These are phyloP conservation scores for Pseudoneurospora amorphoporcata DNA, from an alignment of 495 filamentous ascomycete species.

Conservation along the genomic window DNA sequence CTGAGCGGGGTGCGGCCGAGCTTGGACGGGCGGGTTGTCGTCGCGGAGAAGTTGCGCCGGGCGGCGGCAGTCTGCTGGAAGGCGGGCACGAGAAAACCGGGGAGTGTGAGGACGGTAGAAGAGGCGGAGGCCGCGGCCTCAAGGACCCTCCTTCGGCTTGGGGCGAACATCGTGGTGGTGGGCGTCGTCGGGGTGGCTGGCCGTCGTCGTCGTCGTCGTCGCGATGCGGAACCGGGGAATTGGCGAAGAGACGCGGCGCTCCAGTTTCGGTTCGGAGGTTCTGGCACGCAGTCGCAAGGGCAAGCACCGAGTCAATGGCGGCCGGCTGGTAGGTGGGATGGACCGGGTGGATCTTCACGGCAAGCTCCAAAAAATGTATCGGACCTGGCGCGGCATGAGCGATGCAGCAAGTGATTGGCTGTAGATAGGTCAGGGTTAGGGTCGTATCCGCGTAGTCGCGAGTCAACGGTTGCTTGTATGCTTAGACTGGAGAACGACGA, in stretches of 20 bases:
- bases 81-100: conserved; percentile 65
- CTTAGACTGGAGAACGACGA: not conserved
- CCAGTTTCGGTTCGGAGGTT: not conserved
- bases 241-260: conserved; percentile 5
- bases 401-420: not conserved
- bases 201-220: not conserved
- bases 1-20: conserved; percentile 74
- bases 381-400: not conserved
- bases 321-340: not conserved
- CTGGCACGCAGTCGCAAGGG: not conserved
- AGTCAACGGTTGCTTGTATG: not conserved
- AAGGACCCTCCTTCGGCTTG: conserved; percentile 34
- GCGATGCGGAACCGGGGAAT: conserved; percentile 1
- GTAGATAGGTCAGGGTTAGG: not conserved
- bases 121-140: conserved; percentile 21
- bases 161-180: conserved; percentile 37
- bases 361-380: not conserved
- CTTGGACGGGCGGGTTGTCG: conserved; percentile 57
- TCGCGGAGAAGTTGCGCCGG: conserved; percentile 54
- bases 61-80: conserved; percentile 36
- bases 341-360: not conserved
- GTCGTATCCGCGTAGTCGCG: not conserved
- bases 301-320: not conserved
- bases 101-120: conserved; percentile 36
- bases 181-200: not conserved